Evolutionary conservation across 345 rosid species (phyloP).

Genomic region (Populus ilicifolia): DNA sequence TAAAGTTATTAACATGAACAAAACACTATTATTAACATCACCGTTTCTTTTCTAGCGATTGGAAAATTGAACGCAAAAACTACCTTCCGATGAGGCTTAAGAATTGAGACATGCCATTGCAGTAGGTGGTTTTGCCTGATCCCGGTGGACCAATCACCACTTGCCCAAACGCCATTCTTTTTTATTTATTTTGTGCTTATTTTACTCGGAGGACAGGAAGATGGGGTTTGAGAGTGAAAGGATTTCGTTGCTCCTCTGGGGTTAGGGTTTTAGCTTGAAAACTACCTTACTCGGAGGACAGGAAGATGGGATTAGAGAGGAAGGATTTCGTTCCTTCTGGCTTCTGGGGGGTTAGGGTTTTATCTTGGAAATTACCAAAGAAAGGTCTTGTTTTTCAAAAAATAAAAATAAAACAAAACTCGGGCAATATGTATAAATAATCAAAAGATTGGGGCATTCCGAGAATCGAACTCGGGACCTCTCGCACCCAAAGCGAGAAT

Average conservation of each 20-base stretch:
- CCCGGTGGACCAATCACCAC: slow-evolving; percentile 96
- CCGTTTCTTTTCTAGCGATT: too few species aligned
- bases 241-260: too few species aligned
- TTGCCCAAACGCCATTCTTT: slow-evolving; percentile 77
- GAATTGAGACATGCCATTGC: slow-evolving; percentile 98
- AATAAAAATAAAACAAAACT: not conserved
- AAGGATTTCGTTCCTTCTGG: too few species aligned
- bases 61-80: not conserved
- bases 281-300: too few species aligned
- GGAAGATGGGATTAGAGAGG: too few species aligned
- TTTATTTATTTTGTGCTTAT: not conserved
- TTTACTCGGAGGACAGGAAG: too few species aligned
- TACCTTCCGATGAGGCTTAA: slow-evolving; percentile 84
- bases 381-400: not conserved
- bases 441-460: slow-evolving; percentile 6
- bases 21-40: not conserved
- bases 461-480: slow-evolving; percentile 69
- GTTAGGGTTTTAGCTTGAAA: too few species aligned
- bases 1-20: not conserved
- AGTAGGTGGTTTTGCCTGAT: slow-evolving; percentile 94
- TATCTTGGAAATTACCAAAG: not conserved
- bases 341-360: too few species aligned
- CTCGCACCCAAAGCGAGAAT: slow-evolving; percentile 86
- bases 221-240: too few species aligned
- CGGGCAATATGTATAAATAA: too few species aligned